Percentiles rank a stretch among this genome's conserved stretches.
These are phyloP conservation scores for Eucalyptus grandis DNA, from an alignment of 345 rosid species.

Conservation along the genomic window DNA sequence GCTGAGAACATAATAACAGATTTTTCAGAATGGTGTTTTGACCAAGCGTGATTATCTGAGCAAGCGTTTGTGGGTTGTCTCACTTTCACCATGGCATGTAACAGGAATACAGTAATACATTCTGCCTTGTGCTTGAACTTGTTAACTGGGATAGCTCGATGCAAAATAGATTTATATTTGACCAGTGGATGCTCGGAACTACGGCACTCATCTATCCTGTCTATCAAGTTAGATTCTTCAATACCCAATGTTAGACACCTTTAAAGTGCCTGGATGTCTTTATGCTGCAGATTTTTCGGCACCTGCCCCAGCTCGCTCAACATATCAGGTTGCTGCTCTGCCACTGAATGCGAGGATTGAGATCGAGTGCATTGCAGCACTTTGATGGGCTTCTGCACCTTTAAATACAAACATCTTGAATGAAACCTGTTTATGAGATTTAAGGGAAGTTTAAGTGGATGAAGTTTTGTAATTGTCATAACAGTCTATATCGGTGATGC, in stretches of 20 bases:
- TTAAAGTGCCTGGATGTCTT: not conserved
- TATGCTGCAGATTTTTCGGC: conserved; percentile 63
- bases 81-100: not conserved
- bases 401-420: not conserved
- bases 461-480: not conserved
- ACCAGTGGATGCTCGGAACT: not conserved
- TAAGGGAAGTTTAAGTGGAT: not conserved
- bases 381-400: not conserved
- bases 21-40: not conserved
- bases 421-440: not conserved
- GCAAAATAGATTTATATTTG: not conserved
- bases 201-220: not conserved
- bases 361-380: conserved; percentile 89
- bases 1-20: not conserved
- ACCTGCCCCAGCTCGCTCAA: conserved; percentile 81
- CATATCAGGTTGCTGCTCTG: conserved; percentile 92
- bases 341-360: conserved; percentile 83
- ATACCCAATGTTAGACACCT: not conserved
- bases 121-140: not conserved
- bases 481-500: not conserved
- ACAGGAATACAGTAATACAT: not conserved
- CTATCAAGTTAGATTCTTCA: not conserved
- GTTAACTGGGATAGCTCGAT: not conserved
- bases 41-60: not conserved
- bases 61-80: not conserved